phyloP scores from a whole-genome alignment of 2,329 filamentous ascomycete species.

The Fusarium albosuccineum region DNA sequence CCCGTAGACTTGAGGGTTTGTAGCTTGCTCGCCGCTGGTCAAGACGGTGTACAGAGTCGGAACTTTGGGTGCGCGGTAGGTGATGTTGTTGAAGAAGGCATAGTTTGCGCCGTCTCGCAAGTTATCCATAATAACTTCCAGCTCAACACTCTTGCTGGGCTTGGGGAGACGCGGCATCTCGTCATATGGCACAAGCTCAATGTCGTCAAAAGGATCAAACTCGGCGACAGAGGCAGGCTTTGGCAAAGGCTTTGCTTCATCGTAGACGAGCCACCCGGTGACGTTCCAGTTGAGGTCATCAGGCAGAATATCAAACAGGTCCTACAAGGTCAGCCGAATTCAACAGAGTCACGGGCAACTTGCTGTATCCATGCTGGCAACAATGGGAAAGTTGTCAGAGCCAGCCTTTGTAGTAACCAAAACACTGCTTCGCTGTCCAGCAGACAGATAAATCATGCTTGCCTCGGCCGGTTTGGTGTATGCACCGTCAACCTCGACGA shows the following conservation, averaged over 20 bases:
- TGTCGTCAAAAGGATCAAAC: constrained; percentile 80
- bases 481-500: constrained; percentile 80
- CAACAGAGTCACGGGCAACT: constrained; percentile 25
- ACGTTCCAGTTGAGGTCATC: constrained; percentile 75
- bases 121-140: constrained; percentile 74
- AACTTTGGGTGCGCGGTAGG: constrained; percentile 80
- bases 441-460: constrained; percentile 73
- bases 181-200: constrained; percentile 77
- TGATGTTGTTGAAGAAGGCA: constrained; percentile 82
- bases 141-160: constrained; percentile 72
- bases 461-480: constrained; percentile 72
- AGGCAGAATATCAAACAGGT: constrained; percentile 77
- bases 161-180: constrained; percentile 69
- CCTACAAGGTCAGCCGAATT: constrained; percentile 51
- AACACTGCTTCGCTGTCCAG: constrained; percentile 76
- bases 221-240: constrained; percentile 68
- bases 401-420: constrained; percentile 73
- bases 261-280: constrained; percentile 74
- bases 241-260: constrained; percentile 60
- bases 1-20: constrained; percentile 74
- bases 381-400: constrained; percentile 75
- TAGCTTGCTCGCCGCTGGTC: constrained; percentile 69
- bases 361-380: constrained; percentile 77
- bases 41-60: constrained; percentile 84
- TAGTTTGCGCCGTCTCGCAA: constrained; percentile 71